Evolutionary conservation across 129 eudicot species (phyloP), one percentile per base, ranked within the genome.

Genomic region (Centaurea solstitialis): DNA sequence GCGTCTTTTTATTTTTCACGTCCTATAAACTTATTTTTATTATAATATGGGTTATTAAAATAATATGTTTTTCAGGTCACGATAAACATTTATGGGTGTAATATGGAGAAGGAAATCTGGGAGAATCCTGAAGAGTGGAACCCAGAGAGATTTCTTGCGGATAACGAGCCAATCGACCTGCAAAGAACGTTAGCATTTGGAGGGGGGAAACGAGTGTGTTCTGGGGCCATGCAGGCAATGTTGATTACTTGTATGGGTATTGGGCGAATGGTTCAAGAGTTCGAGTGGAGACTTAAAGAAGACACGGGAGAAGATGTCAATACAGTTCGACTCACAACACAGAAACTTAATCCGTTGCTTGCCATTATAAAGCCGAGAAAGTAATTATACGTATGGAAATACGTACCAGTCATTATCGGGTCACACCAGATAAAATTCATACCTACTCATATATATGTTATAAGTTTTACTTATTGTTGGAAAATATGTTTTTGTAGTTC

Each of bases 221-320:
- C 81, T 8, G 85, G 85, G 66, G 81, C 81, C n/a, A 82, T 76
- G 85, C 77, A 76, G 18, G 94, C 94, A 13, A 88, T 90, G 90
- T 67, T 83, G 68, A 80, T 90, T 65, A 45, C 86, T 12, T 85
- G 94, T 11, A 38, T 78, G 47, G 26, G 84, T 3, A 82, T 90
- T 4, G 92, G 92, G 0, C 65, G 90, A 77, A 65, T 90, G 86
- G 74, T 90, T 24, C 94, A 88, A 45, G 94, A 88, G 81, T 90
- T 88, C 43, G 90, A 88, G 75, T 90, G 94, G 94, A 84, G 47
- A 12, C 84, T 88, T 22, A 33, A 77, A 68, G 87, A 85, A 12
- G 90, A 82, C 17, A 43, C 50, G 15, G 89, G 73, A 76, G 89
- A 85, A 70, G 86, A 86, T 76, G 70, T 80, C 6, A 83, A 72